Conservation (phyloP, 2,329 filamentous ascomycete species). For the Coleophoma eucalyptorum region DNA sequence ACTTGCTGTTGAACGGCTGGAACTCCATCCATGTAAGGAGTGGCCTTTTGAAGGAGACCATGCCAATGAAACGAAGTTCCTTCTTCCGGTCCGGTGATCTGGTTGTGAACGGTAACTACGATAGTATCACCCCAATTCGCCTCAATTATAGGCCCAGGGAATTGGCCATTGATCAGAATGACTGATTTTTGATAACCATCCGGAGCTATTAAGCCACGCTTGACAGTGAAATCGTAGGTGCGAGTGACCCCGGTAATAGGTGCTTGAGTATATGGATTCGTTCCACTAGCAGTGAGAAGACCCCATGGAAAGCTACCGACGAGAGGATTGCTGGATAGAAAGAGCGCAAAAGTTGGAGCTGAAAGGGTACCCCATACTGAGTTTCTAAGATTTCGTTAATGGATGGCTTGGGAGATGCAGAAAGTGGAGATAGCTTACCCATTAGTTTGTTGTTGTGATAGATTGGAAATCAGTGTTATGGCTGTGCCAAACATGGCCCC, state of each 20-base stretch:
- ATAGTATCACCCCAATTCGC: conserved; percentile 38
- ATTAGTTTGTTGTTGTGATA: conserved; percentile 20
- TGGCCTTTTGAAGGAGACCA: conserved; percentile 42
- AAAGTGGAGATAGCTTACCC: conserved; percentile 12
- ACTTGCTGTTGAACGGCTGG: conserved; percentile 43
- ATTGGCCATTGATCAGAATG: conserved; percentile 33
- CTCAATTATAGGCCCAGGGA: conserved; percentile 30
- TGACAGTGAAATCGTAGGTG: conserved; percentile 27
- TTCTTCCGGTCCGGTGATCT: conserved; percentile 43
- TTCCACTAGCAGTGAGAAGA: conserved; percentile 31
- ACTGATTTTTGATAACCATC: conserved; percentile 50
- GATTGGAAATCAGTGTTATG: conserved; percentile 9
- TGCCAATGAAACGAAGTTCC: conserved; percentile 38
- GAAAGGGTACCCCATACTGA: conserved; percentile 28
- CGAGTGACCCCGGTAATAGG: conserved; percentile 35
- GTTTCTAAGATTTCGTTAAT: not conserved
- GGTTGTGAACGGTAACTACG: conserved; percentile 67
- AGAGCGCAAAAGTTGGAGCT: conserved; percentile 30
- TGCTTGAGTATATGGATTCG: conserved; percentile 30
- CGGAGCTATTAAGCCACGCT: conserved; percentile 26
- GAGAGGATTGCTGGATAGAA: conserved; percentile 44
- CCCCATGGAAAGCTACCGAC: conserved; percentile 52
- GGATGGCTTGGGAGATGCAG: too few species aligned
- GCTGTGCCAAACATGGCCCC: conserved; percentile 2
- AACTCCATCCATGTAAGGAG: conserved; percentile 37